These are phyloP conservation scores for Coriaria nepalensis DNA, from an alignment of 306 rosid genomes.

Conservation along the genomic window DNA sequence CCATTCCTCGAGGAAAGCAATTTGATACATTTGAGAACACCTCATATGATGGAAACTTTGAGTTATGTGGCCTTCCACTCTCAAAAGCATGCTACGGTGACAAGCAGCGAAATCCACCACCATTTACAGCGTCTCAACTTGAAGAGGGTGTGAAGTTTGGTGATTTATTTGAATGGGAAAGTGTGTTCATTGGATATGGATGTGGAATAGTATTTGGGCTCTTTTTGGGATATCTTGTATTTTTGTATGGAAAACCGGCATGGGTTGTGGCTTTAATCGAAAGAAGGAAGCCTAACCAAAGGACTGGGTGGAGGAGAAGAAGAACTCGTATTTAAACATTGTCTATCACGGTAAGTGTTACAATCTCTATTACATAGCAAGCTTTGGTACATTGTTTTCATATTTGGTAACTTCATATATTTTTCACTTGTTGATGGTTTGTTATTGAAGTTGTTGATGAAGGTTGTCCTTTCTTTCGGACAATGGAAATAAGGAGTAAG, in stretches of 20 bases:
- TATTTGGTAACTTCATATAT: no score
- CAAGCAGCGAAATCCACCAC: neutral
- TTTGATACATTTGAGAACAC: neutral
- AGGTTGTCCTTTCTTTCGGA: no score
- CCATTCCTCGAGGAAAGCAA: neutral
- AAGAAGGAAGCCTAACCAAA: neutral
- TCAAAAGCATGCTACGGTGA: neutral
- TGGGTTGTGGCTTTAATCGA: neutral
- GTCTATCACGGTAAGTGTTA: no score
- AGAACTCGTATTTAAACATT: no score
- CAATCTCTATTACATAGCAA: no score
- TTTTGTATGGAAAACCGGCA: neutral
- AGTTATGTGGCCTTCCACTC: slow-evolving; percentile 6
- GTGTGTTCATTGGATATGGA: slow-evolving; percentile 16
- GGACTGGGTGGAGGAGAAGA: neutral
- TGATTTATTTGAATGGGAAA: slow-evolving; percentile 3
- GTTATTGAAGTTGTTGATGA: no score
- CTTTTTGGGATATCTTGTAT: slow-evolving; percentile 6
- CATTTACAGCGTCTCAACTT: neutral
- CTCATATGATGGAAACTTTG: neutral
- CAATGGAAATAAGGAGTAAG: no score
- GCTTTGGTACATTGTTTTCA: no score
- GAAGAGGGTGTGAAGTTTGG: neutral
- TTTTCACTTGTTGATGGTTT: no score
- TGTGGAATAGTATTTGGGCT: slow-evolving; percentile 20